Conservation (phyloP, 2,329 filamentous ascomycete genomes). For the Neonectria coccinea region DNA sequence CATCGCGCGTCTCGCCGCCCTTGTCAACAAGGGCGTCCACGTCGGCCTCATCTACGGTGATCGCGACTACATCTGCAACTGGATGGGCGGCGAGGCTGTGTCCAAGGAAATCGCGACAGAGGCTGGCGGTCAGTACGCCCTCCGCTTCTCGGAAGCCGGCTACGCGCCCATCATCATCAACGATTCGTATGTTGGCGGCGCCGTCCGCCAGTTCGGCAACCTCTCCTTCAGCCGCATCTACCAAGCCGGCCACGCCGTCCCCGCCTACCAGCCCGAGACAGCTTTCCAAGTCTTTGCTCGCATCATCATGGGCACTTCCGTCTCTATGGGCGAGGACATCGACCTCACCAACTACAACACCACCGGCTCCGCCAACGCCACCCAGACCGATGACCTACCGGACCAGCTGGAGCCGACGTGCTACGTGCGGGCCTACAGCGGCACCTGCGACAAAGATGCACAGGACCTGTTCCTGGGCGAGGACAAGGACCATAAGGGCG, state of each 20-base stretch:
- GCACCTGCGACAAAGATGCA: constrained; percentile 64
- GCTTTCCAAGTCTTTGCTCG: constrained; percentile 71
- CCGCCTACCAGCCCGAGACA: constrained; percentile 71
- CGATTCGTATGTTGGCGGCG: constrained; percentile 74
- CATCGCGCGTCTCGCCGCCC: constrained; percentile 67
- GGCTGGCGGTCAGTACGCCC: constrained; percentile 59
- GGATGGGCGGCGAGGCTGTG: constrained; percentile 80
- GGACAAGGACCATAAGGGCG: constrained; percentile 63
- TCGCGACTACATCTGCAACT: constrained; percentile 73
- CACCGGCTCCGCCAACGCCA: constrained; percentile 68
- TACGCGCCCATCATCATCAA: constrained; percentile 80
- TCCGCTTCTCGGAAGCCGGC: constrained; percentile 72
- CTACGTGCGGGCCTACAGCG: constrained; percentile 65
- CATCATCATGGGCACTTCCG: constrained; percentile 66
- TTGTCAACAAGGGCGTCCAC: constrained; percentile 72
- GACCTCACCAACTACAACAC: constrained; percentile 66
- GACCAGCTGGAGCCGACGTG: constrained; percentile 65
- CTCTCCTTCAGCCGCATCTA: constrained; percentile 76
- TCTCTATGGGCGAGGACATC: constrained; percentile 66
- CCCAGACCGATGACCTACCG: constrained; percentile 65
- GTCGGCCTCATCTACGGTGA: constrained; percentile 79
- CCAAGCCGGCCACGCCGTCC: constrained; percentile 73
- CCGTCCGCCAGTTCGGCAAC: constrained; percentile 82
- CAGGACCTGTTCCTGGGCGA: constrained; percentile 51
- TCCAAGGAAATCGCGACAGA: constrained; percentile 70